These are phyloP conservation scores for Phylloboletellus chloephorus DNA, from an alignment of 1,284 basidiomycete genomes.

Conservation along the genomic window DNA sequence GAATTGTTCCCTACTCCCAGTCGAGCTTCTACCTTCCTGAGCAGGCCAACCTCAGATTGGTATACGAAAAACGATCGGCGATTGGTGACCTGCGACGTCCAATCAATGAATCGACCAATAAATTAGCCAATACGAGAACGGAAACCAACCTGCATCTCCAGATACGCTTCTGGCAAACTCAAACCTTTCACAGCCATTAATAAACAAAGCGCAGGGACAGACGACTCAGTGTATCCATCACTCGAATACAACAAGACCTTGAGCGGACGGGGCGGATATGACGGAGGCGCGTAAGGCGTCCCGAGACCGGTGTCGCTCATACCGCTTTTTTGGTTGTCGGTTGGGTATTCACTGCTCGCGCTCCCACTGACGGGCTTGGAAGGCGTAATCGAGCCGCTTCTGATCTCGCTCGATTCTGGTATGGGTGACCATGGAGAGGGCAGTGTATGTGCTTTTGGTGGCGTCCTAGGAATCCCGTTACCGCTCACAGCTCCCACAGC, in stretches of 20 bases:
- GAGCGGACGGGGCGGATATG: constrained; percentile 47
- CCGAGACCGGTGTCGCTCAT: constrained; percentile 4
- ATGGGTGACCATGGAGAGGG: constrained; percentile 26
- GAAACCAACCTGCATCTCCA: constrained; percentile 61
- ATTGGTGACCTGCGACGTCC: constrained; percentile 48
- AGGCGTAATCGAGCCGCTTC: constrained; percentile 18
- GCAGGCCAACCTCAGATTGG: constrained; percentile 70
- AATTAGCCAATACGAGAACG: too few relatives aligned
- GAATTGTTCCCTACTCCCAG: constrained; percentile 30
- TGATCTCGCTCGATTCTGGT: constrained; percentile 13
- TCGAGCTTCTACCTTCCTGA: constrained; percentile 69
- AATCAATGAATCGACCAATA: background rate
- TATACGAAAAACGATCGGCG: constrained; percentile 89
- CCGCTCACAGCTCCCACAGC: constrained; percentile 2
- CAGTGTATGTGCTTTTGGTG: constrained; percentile 8
- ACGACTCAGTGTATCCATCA: constrained; percentile 90
- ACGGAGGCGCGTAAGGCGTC: constrained; percentile 3
- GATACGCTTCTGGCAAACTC: constrained; percentile 83
- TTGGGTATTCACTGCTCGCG: constrained; percentile 16
- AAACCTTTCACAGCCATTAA: constrained; percentile 77
- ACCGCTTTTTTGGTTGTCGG: constrained; percentile 8
- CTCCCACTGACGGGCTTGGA: constrained; percentile 3
- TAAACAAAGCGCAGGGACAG: constrained; percentile 81
- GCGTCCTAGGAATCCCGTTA: constrained; percentile 13
- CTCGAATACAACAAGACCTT: constrained; percentile 70